Evolutionary conservation across 176 grass and related monocot genomes (phyloP).

Genomic region (Carex cristatella): DNA sequence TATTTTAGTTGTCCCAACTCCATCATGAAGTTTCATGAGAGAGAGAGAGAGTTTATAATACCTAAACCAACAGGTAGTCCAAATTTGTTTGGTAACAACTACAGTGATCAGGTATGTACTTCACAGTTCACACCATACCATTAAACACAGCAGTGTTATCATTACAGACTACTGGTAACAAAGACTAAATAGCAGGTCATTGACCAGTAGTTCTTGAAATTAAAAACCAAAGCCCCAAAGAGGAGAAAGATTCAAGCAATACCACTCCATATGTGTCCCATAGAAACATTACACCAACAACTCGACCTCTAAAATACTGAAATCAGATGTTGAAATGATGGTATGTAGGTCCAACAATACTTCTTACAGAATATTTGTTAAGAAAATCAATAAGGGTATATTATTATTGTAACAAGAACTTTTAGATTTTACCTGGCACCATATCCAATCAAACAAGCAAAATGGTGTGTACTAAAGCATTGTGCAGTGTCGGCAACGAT

Average conservation of each 20-base stretch:
- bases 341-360: conserved; percentile 6
- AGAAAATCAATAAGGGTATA: conserved; percentile 16
- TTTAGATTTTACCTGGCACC: conserved; percentile 66
- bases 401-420: conserved; percentile 6
- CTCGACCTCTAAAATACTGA: neutral
- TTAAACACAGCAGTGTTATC: too few relatives aligned
- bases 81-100: too few relatives aligned
- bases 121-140: too few relatives aligned
- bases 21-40: neutral
- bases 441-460: conserved; percentile 99
- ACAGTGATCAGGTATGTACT: too few relatives aligned
- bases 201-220: neutral
- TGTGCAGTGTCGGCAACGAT: conserved; percentile 98
- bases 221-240: neutral
- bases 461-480: conserved; percentile 99
- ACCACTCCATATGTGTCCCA: neutral
- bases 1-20: neutral
- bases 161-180: too few relatives aligned
- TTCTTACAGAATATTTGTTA: conserved; percentile 2
- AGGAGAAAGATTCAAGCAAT: too few relatives aligned
- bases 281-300: neutral
- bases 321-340: neutral
- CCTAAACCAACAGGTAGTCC: too few relatives aligned
- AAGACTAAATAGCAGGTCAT: too few relatives aligned
- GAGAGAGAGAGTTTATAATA: neutral